phyloP scores from a whole-genome alignment of 116 monocot species.

The Phalaenopsis hybrid region DNA sequence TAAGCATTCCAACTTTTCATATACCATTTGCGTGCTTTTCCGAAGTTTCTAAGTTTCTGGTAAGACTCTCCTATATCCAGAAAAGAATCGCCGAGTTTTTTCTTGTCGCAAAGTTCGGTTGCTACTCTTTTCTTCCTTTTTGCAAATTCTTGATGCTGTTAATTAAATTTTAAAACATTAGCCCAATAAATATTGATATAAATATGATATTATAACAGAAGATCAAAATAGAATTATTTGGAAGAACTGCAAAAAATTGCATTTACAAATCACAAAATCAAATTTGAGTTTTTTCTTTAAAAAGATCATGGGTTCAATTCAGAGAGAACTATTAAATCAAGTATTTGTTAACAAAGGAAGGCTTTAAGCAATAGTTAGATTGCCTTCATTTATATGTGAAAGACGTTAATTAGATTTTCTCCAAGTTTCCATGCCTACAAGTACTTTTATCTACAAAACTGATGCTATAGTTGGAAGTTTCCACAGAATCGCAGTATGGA shows the following conservation, averaged over 20 bases:
- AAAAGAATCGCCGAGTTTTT: conserved; percentile 85
- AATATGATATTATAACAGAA: no score
- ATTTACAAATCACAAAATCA: background rate
- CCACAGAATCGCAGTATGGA: background rate
- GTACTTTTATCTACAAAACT: background rate
- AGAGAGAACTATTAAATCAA: background rate
- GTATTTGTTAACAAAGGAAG: background rate
- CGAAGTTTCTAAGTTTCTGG: conserved; percentile 76
- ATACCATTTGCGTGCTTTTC: conserved; percentile 92
- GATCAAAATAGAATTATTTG: background rate
- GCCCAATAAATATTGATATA: no score
- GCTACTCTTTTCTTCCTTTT: conserved; percentile 91
- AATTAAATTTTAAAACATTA: conserved; percentile 3
- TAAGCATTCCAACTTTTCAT: conserved; percentile 88
- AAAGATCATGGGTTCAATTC: background rate
- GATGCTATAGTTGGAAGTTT: background rate
- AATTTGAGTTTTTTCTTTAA: background rate
- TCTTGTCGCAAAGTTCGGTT: conserved; percentile 69
- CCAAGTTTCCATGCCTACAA: background rate
- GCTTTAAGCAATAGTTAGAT: background rate
- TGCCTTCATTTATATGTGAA: background rate
- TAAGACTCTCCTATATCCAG: conserved; percentile 82
- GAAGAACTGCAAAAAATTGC: background rate
- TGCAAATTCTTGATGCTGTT: conserved; percentile 80
- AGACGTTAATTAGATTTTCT: background rate